Conservation (phyloP, 495 filamentous ascomycete species). For the Pseudomonodictys pantanalensis region DNA sequence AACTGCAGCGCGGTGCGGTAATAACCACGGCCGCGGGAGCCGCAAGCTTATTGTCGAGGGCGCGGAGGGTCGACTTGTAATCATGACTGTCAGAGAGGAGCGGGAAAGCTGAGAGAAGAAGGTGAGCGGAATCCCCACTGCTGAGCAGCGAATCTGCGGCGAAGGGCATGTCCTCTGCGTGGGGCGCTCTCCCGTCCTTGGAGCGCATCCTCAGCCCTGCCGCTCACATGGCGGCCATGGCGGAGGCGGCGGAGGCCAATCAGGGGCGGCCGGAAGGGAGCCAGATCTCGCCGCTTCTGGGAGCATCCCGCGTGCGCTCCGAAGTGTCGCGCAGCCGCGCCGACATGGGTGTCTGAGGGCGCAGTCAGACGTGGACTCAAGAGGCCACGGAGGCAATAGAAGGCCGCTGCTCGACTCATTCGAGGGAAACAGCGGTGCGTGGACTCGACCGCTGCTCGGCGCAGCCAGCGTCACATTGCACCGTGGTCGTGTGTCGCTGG, state of each 20-base stretch:
- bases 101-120: background rate
- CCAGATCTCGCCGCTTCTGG: background rate
- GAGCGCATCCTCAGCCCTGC: conserved; percentile 14
- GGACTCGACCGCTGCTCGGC: background rate
- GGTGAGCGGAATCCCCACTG: background rate
- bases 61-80: background rate
- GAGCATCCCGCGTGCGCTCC: background rate
- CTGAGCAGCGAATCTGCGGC: background rate
- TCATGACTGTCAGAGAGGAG: background rate
- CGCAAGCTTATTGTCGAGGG: background rate
- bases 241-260: conserved; percentile 1
- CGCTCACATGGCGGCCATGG: background rate
- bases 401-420: background rate
- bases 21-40: background rate
- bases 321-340: conserved; percentile 1
- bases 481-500: conserved; percentile 12
- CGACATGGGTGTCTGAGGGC: background rate
- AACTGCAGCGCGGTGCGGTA: background rate
- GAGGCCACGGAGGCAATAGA: too few species aligned
- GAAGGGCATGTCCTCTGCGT: background rate
- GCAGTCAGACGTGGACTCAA: too few species aligned
- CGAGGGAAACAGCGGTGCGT: background rate
- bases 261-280: background rate
- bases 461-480: too few species aligned
- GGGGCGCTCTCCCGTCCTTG: background rate